phyloP scores from a whole-genome alignment of 2,329 filamentous ascomycete genomes.

The Pseudocercospora pini-densiflorae region DNA sequence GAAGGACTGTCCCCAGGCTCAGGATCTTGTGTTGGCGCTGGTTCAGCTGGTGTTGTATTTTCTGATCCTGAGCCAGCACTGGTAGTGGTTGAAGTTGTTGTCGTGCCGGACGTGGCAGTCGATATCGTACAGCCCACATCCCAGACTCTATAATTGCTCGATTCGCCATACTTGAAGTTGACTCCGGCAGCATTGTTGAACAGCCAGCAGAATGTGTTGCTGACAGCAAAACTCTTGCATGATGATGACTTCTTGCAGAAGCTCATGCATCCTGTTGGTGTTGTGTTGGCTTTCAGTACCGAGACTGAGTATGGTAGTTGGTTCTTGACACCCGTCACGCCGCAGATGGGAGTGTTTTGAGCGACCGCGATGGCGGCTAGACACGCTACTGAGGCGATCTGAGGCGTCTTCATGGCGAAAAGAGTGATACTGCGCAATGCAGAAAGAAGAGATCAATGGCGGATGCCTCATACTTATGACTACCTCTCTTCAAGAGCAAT shows the following conservation, averaged over 20 bases:
- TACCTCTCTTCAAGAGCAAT: too few relatives aligned
- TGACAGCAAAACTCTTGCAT: background rate
- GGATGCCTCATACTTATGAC: too few relatives aligned
- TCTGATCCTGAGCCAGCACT: background rate
- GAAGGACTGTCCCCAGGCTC: background rate
- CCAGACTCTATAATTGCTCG: background rate
- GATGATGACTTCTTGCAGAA: background rate
- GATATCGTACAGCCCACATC: background rate
- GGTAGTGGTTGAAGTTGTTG: background rate
- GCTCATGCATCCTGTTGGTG: too few relatives aligned
- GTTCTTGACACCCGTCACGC: too few relatives aligned
- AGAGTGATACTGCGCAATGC: too few relatives aligned
- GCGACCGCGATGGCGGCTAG: too few relatives aligned
- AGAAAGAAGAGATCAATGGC: too few relatives aligned
- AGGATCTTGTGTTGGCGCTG: background rate
- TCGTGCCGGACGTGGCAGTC: background rate
- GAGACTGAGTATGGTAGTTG: too few relatives aligned
- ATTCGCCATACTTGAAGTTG: background rate
- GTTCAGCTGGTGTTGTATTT: background rate
- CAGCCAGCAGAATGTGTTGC: background rate
- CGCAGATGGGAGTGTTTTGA: too few relatives aligned
- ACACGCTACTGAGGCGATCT: too few relatives aligned
- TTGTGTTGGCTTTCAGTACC: too few relatives aligned
- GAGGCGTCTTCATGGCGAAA: too few relatives aligned
- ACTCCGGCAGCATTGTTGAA: background rate